phyloP scores from a whole-genome alignment of 2,329 filamentous ascomycete species.

The Colletotrichum orchidophilum region DNA sequence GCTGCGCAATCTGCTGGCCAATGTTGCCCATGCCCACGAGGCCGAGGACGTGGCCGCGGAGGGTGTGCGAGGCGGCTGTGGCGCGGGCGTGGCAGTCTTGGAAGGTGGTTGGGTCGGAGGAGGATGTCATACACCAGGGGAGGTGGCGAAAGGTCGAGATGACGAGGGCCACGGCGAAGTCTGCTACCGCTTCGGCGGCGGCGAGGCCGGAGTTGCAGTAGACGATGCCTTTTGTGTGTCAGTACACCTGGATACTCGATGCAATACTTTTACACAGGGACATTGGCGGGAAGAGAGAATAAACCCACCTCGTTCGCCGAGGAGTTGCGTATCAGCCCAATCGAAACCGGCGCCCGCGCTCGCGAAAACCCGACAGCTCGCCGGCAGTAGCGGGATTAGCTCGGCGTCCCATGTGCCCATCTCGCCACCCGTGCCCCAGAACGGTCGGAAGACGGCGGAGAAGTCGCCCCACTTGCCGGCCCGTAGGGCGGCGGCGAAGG shows the following conservation, averaged over 20 bases:
- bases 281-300: not conserved
- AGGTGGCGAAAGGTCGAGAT: slow-evolving; percentile 76
- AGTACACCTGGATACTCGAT: not conserved
- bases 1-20: slow-evolving; percentile 68
- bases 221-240: slow-evolving; percentile 60
- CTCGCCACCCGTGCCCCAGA: slow-evolving; percentile 71
- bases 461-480: slow-evolving; percentile 66
- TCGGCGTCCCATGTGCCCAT: slow-evolving; percentile 73
- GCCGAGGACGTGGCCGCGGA: slow-evolving; percentile 68
- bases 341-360: slow-evolving; percentile 73
- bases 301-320: slow-evolving; percentile 66
- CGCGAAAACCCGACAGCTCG: slow-evolving; percentile 67
- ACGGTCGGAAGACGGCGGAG: slow-evolving; percentile 65
- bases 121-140: slow-evolving; percentile 66
- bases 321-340: slow-evolving; percentile 69
- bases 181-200: slow-evolving; percentile 77
- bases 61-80: slow-evolving; percentile 70
- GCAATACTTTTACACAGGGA: not conserved
- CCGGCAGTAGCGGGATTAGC: slow-evolving; percentile 64
- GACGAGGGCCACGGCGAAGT: slow-evolving; percentile 75
- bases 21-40: slow-evolving; percentile 77
- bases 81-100: slow-evolving; percentile 67
- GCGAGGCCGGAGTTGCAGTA: slow-evolving; percentile 80
- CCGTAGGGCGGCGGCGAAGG: slow-evolving; percentile 58
- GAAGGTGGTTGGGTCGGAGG: slow-evolving; percentile 53